These are phyloP conservation scores for Dioscorea cayenensis DNA, from an alignment of 116 monocot genomes.

Conservation along the genomic window DNA sequence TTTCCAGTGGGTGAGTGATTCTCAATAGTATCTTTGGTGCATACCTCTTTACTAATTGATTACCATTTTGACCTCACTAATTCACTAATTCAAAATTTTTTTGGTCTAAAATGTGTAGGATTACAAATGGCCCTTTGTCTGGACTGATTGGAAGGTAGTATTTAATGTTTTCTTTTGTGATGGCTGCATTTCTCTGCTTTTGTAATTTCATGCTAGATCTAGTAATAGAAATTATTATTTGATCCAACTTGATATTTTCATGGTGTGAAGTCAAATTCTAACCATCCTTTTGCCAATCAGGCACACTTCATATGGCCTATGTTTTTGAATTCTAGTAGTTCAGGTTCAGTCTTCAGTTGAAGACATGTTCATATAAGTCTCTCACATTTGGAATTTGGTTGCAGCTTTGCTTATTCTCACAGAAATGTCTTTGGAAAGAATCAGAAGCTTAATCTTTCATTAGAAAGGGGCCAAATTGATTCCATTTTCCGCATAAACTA, in stretches of 20 bases:
- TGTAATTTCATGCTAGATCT: background rate
- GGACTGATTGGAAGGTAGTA: conserved; percentile 96
- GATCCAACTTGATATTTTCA: too few relatives aligned
- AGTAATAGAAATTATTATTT: background rate
- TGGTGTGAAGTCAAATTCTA: too few relatives aligned
- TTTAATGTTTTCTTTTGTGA: background rate
- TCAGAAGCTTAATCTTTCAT: conserved; percentile 91
- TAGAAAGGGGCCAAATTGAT: conserved; percentile 96
- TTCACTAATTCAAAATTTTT: background rate
- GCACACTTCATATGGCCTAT: too few relatives aligned
- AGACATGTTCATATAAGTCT: background rate
- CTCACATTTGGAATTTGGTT: conserved; percentile 19
- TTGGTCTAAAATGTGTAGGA: conserved; percentile 37
- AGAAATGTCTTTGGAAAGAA: conserved; percentile 98
- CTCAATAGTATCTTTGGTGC: background rate
- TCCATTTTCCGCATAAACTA: conserved; percentile 96
- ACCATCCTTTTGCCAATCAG: too few relatives aligned
- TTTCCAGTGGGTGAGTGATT: conserved; percentile 87
- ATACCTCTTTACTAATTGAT: too few relatives aligned
- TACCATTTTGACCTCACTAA: too few relatives aligned
- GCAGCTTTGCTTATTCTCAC: conserved; percentile 99
- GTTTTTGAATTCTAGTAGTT: background rate
- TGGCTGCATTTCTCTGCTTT: background rate
- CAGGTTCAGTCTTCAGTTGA: background rate
- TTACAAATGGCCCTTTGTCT: conserved; percentile 89